Evolutionary conservation across 1,284 basidiomycete species (phyloP), one percentile per base, ranked within the genome.

Genomic region (Mycosarcoma mackinlayi): DNA sequence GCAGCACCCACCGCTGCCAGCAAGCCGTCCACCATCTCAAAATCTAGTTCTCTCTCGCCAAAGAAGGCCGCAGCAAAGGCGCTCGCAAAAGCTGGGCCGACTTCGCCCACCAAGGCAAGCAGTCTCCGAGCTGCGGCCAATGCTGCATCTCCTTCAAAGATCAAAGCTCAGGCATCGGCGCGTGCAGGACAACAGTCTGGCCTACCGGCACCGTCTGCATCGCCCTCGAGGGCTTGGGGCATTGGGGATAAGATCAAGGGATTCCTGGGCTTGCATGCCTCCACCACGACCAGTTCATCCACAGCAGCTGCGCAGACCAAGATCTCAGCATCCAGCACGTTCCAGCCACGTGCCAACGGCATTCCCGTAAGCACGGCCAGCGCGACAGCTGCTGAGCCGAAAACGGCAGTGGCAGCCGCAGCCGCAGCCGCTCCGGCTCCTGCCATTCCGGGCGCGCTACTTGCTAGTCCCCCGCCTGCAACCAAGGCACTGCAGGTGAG

Each of bases 161-260:
- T 31, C 48, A 63, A 64, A 48, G 31, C 37, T 10, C 57, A 60
- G 39, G 33, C 60, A 7, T 41, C 56, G 3, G 21, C 61, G 14
- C 56, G 61, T 24, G 19, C 54, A 9, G 58, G 58, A 21, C 47
- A 51, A 19, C 62, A 49, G 18, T 58, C 61, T 23, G 45, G 50
- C 23, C 35, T 46, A 18, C 47, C 58, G 3, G 54, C 68, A 11
- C 11, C 62, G 3, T 53, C 67, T n/a, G 38, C 61, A 9, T 65
- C 68, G n/a, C 62, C 68, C 8, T 65, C 63, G 21, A 47, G 68
- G 19, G 24, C 52, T 1, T 71, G 68, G 68, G 73, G 73, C 21
- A 38, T 75, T n/a, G 70, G 76, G 11, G 69, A 73, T 18, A 73
- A 70, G 56, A 63, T 77, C 68, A 71, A 74, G 34, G 71, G 73